Evolutionary conservation across 2,329 filamentous ascomycete genomes (phyloP), one percentile per base, ranked within the genome.

Genomic region (Exutisphaerella laricina): DNA sequence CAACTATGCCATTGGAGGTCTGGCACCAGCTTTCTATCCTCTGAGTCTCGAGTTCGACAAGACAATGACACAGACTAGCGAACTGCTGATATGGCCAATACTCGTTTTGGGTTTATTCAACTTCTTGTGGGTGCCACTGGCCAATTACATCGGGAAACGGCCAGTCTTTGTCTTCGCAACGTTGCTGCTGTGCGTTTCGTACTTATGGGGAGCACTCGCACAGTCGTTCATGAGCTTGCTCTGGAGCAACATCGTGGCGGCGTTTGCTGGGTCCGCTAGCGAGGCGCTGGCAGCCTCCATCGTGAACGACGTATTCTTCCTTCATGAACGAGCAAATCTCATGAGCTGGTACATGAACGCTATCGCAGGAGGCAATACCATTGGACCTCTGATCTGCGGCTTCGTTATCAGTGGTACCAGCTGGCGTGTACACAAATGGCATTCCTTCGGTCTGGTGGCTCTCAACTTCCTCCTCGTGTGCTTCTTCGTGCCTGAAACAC

Each of bases 91-190:
- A 9, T 67, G 61, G 55, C 64, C 64, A 1, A 71, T 75, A 48
- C 57, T 74, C 3, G 65, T 71, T 1, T 65, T 75, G 2, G 70
- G 72, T 1, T 66, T 71, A 21, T 72, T 70, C 55, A 75, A 75
- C 50, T 74, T 75, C 60, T 62, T 74, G 52, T 73, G 70, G 70
- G 69, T 73, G 4, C 71, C 71, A 10, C 49, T 74, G 7, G 65
- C 69, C 39, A 70, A 67, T 17, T 70, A 67, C 43, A 68, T 71
- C 41, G 71, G 72, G 8, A 68, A 73, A 49, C 59, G 72, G 4
- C 70, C 71, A 1, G 60, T 71, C 2, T 73, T 73, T 44, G 66
- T 73, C 25, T 50, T 70, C 35, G 64, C 66, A 3, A 64, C 63
- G 3, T 50, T 69, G 9, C 58, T 76, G n/a, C 70, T 72, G 23